Evolutionary conservation across 306 rosid genomes (phyloP).

Genomic region (Cicer bijugum): DNA sequence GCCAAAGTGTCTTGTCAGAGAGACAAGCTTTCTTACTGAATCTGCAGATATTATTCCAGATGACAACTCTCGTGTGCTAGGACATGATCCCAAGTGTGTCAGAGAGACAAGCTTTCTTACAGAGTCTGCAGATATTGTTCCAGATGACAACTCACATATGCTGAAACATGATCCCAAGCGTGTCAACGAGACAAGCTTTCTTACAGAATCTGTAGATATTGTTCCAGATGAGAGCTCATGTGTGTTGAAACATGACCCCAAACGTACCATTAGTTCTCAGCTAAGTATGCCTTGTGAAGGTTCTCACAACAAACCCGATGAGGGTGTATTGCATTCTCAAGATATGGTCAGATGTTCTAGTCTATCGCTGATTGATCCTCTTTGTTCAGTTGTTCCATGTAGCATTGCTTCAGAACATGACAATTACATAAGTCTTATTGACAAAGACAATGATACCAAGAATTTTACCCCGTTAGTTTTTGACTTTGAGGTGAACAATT

Average conservation of each 20-base stretch:
- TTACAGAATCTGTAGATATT: conserved; percentile 79
- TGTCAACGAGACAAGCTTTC: conserved; percentile 64
- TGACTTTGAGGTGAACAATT: conserved; percentile 54
- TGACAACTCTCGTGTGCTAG: conserved; percentile 62
- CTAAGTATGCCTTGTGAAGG: conserved; percentile 56
- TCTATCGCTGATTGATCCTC: conserved; percentile 75
- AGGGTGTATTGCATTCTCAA: conserved; percentile 60
- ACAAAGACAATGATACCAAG: conserved; percentile 42
- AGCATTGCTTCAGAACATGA: conserved; percentile 64
- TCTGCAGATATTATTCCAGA: conserved; percentile 76
- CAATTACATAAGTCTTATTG: conserved; percentile 42
- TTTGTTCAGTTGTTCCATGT: conserved; percentile 91
- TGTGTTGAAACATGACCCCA: conserved; percentile 57
- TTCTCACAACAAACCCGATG: conserved; percentile 46
- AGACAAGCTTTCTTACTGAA: conserved; percentile 87
- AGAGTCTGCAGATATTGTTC: conserved; percentile 78
- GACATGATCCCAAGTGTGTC: conserved; percentile 46
- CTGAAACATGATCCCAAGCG: conserved; percentile 52
- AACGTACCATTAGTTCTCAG: conserved; percentile 57
- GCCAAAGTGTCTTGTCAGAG: conserved; percentile 52
- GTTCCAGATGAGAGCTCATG: conserved; percentile 75
- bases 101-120: conserved; percentile 73
- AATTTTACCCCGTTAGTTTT: conserved; percentile 42
- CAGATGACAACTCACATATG: conserved; percentile 69
- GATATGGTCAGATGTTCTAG: conserved; percentile 65